Percentiles rank a stretch among this genome's conserved stretches.
Evolutionary conservation across 2,329 filamentous ascomycete genomes (phyloP).

Genomic region (Madurella fahalii): DNA sequence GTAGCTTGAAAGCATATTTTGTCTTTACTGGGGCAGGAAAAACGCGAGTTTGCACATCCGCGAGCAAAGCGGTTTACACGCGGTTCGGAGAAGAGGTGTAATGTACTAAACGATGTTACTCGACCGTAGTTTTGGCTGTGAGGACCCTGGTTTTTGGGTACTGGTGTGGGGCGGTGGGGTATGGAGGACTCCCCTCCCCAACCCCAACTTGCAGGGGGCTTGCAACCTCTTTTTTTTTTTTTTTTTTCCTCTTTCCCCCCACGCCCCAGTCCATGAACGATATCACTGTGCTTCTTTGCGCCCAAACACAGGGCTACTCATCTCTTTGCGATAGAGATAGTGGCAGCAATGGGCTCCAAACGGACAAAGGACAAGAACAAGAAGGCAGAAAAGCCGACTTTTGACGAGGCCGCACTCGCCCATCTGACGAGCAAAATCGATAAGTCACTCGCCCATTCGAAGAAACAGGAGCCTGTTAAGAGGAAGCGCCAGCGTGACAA

Average conservation of each 20-base stretch:
- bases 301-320: neutral
- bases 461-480: conserved; percentile 37
- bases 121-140: neutral
- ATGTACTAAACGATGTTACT: too few relatives aligned
- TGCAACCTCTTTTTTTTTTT: conserved; percentile 5
- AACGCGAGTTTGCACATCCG: too few relatives aligned
- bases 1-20: neutral
- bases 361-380: conserved; percentile 39
- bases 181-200: too few relatives aligned
- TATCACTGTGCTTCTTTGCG: neutral
- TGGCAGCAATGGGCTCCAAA: conserved; percentile 20
- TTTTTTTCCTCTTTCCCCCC: too few relatives aligned
- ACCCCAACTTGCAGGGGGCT: neutral
- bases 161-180: too few relatives aligned
- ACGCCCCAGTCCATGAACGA: too few relatives aligned
- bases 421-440: conserved; percentile 56
- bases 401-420: conserved; percentile 49
- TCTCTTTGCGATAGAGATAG: neutral
- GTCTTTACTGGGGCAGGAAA: too few relatives aligned
- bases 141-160: too few relatives aligned
- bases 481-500: conserved; percentile 36
- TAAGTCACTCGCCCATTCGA: conserved; percentile 42
- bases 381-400: conserved; percentile 27
- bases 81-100: too few relatives aligned
- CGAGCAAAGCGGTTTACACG: too few relatives aligned